Evolutionary conservation across 148 eudicot species (phyloP).

Genomic region (Chenopodium berlandieri): DNA sequence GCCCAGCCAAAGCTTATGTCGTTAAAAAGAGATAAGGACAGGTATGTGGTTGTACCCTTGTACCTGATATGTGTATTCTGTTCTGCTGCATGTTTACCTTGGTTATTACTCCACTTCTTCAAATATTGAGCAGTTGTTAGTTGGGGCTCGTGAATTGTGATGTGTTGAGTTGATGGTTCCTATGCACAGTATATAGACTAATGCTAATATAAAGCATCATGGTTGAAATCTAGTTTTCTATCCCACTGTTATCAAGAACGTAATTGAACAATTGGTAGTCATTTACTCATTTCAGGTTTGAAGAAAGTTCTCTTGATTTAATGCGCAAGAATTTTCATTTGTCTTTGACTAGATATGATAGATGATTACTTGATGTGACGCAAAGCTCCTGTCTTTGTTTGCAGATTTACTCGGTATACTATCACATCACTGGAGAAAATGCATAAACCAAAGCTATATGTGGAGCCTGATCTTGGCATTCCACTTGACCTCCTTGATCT

Average conservation of each 20-base stretch:
- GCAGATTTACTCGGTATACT: slow-evolving; percentile 80
- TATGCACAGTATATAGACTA: background rate
- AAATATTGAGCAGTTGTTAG: background rate
- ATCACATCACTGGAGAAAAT: slow-evolving; percentile 87
- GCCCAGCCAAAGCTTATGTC: slow-evolving; percentile 85
- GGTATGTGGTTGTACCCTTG: slow-evolving; percentile 41
- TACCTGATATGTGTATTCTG: background rate
- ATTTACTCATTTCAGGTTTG: background rate
- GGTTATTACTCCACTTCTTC: no score
- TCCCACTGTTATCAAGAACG: background rate
- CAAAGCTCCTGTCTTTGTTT: slow-evolving; percentile 23
- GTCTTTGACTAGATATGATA: background rate
- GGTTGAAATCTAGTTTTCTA: background rate
- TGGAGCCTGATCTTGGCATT: slow-evolving; percentile 95
- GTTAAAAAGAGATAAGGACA: slow-evolving; percentile 69
- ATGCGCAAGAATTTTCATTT: background rate
- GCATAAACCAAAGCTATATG: slow-evolving; percentile 88
- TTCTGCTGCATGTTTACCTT: background rate
- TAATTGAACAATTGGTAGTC: background rate
- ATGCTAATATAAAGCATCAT: background rate
- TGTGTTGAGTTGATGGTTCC: background rate
- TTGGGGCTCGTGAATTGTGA: background rate
- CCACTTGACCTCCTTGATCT: slow-evolving; percentile 98
- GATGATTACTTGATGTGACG: background rate
- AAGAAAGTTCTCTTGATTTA: background rate